Conservation (phyloP, 805 yeast species). For the Nakazawaea molendinolei region DNA sequence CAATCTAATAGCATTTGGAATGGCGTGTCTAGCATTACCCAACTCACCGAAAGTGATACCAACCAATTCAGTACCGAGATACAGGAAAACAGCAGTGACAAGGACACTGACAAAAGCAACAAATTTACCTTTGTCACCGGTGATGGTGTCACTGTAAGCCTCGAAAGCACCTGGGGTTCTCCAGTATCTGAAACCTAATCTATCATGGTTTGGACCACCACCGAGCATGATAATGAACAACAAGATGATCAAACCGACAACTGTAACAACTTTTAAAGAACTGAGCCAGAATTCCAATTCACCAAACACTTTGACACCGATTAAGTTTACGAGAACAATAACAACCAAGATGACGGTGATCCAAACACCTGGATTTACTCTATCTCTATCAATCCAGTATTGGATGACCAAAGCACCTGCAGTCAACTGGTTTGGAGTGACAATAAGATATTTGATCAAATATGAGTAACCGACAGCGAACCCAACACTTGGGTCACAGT, state of each 20-base stretch:
- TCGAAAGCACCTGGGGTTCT: conserved; percentile 34
- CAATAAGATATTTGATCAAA: conserved; percentile 43
- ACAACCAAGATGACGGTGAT: conserved; percentile 35
- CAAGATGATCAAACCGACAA: conserved; percentile 59
- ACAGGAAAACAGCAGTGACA: conserved; percentile 46
- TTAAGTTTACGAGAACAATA: conserved; percentile 32
- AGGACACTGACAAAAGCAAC: conserved; percentile 47
- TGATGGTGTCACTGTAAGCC: conserved; percentile 34
- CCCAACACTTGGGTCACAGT: conserved; percentile 48
- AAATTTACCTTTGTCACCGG: conserved; percentile 38
- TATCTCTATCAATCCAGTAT: conserved; percentile 39
- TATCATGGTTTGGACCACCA: conserved; percentile 70
- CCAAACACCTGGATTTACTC: conserved; percentile 50
- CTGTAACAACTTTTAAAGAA: conserved; percentile 55
- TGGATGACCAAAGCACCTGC: conserved; percentile 50
- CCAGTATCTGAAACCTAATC: conserved; percentile 43
- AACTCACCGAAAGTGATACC: conserved; percentile 45
- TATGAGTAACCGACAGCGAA: conserved; percentile 52
- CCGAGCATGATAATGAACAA: conserved; percentile 65
- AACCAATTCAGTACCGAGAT: conserved; percentile 43
- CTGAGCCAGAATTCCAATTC: conserved; percentile 54
- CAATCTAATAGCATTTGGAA: conserved; percentile 46
- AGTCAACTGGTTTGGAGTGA: conserved; percentile 51
- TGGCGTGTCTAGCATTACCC: conserved; percentile 37
- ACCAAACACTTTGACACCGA: conserved; percentile 44